Percentiles rank a stretch among this genome's conserved stretches.
Evolutionary conservation across 352 stramenopile genomes (phyloP).

Genomic region (Phytophthora europaea): DNA sequence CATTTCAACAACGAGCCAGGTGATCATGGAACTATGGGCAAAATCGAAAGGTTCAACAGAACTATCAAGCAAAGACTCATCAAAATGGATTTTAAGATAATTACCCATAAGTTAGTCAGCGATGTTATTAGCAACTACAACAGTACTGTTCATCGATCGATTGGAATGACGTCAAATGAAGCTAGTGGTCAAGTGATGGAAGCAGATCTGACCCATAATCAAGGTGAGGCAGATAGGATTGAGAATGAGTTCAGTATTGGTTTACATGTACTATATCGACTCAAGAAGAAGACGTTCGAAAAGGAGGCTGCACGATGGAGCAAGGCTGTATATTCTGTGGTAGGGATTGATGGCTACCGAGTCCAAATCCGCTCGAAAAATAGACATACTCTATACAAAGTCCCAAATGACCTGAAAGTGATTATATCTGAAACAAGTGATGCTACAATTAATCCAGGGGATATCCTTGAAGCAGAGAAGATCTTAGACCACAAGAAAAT

Average conservation of each 20-base stretch:
- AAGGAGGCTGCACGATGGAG: slow-evolving; percentile 35
- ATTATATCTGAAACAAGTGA: slow-evolving; percentile 27
- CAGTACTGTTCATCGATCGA: slow-evolving; percentile 32
- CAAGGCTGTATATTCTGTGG: slow-evolving; percentile 28
- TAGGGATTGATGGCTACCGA: slow-evolving; percentile 35
- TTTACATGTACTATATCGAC: slow-evolving; percentile 22
- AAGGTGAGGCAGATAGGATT: slow-evolving; percentile 22
- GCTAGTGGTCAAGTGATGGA: slow-evolving; percentile 18
- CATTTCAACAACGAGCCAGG: slow-evolving; percentile 48
- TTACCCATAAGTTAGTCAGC: slow-evolving; percentile 38
- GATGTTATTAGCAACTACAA: slow-evolving; percentile 53
- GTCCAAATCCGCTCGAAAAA: slow-evolving; percentile 43
- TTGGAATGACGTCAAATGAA: slow-evolving; percentile 20
- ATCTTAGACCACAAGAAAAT: not conserved
- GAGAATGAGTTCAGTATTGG: slow-evolving; percentile 20
- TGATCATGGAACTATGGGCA: slow-evolving; percentile 13
- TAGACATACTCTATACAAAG: slow-evolving; percentile 23
- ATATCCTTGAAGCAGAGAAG: slow-evolving; percentile 26
- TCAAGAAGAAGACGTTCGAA: slow-evolving; percentile 29
- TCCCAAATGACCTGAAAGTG: slow-evolving; percentile 12
- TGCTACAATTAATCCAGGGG: slow-evolving; percentile 13
- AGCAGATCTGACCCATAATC: slow-evolving; percentile 27
- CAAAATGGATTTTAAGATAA: slow-evolving; percentile 24
- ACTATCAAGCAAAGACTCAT: slow-evolving; percentile 45
- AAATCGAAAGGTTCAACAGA: not conserved